A percentile compares a stretch with the other conserved stretches of the same genome.
phyloP scores from a whole-genome alignment of 768 basidiomycete species.

The Favolaschia claudopus region DNA sequence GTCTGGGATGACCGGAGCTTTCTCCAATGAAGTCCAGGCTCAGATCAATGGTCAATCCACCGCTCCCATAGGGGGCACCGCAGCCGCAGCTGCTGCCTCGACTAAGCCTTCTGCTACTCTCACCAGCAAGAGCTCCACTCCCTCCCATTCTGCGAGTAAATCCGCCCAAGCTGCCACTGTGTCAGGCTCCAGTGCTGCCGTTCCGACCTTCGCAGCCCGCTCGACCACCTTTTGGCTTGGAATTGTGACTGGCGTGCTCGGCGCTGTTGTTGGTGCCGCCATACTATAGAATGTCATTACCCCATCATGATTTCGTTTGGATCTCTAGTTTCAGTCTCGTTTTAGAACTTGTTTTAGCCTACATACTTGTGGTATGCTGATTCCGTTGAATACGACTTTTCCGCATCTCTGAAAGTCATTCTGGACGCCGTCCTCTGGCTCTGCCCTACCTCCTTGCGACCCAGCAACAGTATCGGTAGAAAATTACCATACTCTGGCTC shows the following conservation, averaged over 20 bases:
- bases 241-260: slow-evolving; percentile 32
- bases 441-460: too few relatives aligned
- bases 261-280: slow-evolving; percentile 45
- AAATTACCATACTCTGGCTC: too few relatives aligned
- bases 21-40: slow-evolving; percentile 60
- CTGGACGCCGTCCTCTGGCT: too few relatives aligned
- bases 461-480: too few relatives aligned
- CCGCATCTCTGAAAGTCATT: too few relatives aligned
- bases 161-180: slow-evolving; percentile 28
- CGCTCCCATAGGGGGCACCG: slow-evolving; percentile 57
- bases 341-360: background rate
- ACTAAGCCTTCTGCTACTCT: slow-evolving; percentile 29
- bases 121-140: slow-evolving; percentile 27
- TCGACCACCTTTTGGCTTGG: slow-evolving; percentile 14
- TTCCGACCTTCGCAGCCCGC: slow-evolving; percentile 16
- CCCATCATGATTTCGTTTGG: background rate
- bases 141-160: slow-evolving; percentile 30
- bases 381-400: too few relatives aligned
- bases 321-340: background rate
- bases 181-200: slow-evolving; percentile 28
- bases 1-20: slow-evolving; percentile 73
- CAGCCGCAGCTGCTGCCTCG: slow-evolving; percentile 37
- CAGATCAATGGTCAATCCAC: slow-evolving; percentile 70
- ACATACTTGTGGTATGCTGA: background rate
- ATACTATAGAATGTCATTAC: slow-evolving; percentile 42